Evolutionary conservation across 163 green algal species (phyloP).

Genomic region (Scenedesmus sp.): DNA sequence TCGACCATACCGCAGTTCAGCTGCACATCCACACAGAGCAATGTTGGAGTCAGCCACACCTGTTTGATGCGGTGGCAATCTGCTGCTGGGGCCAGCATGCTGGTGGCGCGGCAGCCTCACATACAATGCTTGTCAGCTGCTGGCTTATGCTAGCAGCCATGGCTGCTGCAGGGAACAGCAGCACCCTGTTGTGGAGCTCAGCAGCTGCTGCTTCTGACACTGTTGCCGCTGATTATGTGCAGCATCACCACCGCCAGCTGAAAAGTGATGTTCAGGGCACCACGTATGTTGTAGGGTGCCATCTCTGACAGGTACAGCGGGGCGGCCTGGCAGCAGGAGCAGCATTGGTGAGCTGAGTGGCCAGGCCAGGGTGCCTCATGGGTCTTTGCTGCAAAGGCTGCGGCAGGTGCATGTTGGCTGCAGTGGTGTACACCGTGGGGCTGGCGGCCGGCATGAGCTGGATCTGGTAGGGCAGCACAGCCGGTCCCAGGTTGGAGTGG

Average conservation of each 20-base stretch:
- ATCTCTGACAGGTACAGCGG: too few species aligned
- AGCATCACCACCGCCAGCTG: neutral
- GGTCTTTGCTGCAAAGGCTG: too few species aligned
- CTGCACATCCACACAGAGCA: neutral
- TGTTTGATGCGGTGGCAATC: conserved; percentile 35
- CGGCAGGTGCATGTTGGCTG: too few species aligned
- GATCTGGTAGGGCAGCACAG: too few species aligned
- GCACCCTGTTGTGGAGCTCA: neutral
- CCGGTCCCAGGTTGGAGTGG: too few species aligned
- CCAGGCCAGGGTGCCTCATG: too few species aligned
- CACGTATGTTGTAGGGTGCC: too few species aligned
- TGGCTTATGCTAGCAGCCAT: neutral
- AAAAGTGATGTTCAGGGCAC: too few species aligned
- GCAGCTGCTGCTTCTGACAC: neutral
- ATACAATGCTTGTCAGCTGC: neutral
- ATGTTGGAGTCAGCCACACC: too few species aligned
- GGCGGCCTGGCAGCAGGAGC: too few species aligned
- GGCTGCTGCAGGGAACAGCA: neutral
- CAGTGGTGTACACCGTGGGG: conserved; percentile 17
- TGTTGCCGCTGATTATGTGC: neutral
- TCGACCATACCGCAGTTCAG: neutral
- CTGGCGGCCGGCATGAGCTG: conserved; percentile 54
- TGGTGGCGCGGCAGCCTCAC: too few species aligned
- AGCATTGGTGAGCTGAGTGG: too few species aligned
- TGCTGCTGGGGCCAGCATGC: neutral